Evolutionary conservation across 176 grass and related monocot species (phyloP), one percentile per base, ranked within the genome.

Genomic region (Triticum turgidum): DNA sequence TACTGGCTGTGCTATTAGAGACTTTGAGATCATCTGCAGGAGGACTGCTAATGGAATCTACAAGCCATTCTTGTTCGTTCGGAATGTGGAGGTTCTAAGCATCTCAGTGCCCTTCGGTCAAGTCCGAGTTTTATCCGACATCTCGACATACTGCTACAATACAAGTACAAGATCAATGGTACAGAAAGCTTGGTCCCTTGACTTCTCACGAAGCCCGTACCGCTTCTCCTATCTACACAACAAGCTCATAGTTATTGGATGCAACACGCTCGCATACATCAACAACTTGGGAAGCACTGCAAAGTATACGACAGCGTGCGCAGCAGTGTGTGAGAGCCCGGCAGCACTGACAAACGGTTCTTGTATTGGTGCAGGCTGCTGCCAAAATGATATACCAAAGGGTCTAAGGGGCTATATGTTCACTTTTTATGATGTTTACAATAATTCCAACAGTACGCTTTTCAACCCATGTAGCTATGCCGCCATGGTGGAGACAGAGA

Each of bases 391-490:
- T 42, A 39, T 73, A 73, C 69, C 69, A 38, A 42, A 73, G 69
- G 69, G 4, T 11, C 39, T 73, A 24, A 73, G 10, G 35, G 2
- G 69, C 69, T 73, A 42, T 13, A 22, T n/a, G 2, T 1, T 13
- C 37, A 73, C 1, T 12, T 21, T 73, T 13, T 73, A 24, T 13
- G 21, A 73, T 9, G 4, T 1, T 58, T 58, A 58, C 54, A 6
- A 18, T 20, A 21, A 58, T 42, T 72, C 69, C 20, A 73, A 44
- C 39, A 71, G 64, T 42, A 70, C 0, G 0, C 10, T 3, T 6
- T 79, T 86, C 49, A 79, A 44, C 12, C 84, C 49, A 58, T 86
- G 84, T 24, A 58, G 84, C 65, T 86, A 86, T 0, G 84, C 75
- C 30, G 75, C 34, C 0, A 9, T 86, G 34, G 47, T 79, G 64